These are phyloP conservation scores for Aureobasidium sp. DNA, from an alignment of 2,329 filamentous ascomycete genomes.

Conservation along the genomic window DNA sequence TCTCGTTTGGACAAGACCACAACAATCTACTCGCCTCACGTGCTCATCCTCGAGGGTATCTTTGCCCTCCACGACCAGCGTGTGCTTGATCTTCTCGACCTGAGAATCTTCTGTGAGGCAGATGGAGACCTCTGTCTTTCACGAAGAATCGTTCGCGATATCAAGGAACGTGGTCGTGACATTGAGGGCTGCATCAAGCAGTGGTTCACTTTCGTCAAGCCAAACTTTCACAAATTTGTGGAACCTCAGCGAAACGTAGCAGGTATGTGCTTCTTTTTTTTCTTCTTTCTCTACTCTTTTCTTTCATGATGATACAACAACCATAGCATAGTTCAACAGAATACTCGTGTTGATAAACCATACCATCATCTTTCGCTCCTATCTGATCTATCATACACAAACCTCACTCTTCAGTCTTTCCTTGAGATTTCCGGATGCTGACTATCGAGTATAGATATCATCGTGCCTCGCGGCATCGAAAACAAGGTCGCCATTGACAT, in stretches of 20 bases:
- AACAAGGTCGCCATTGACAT: conserved; percentile 87
- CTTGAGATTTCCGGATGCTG: conserved; percentile 11
- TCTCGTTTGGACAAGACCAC: conserved; percentile 71
- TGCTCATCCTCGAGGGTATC: conserved; percentile 91
- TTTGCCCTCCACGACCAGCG: conserved; percentile 86
- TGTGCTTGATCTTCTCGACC: conserved; percentile 79
- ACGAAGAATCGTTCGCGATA: conserved; percentile 77
- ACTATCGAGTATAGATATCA: conserved; percentile 58
- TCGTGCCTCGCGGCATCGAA: conserved; percentile 89
- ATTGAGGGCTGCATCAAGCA: conserved; percentile 96
- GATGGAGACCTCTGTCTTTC: conserved; percentile 92
- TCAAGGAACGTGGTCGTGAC: conserved; percentile 80
- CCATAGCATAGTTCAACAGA: conserved; percentile 37
- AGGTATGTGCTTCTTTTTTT: conserved; percentile 41
- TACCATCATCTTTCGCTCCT: conserved; percentile 30
- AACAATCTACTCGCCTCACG: conserved; percentile 91
- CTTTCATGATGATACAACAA: conserved; percentile 30
- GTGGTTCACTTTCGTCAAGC: conserved; percentile 95
- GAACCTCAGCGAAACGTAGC: conserved; percentile 85
- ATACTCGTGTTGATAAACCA: conserved; percentile 30
- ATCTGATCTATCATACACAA: conserved; percentile 25
- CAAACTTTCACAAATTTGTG: conserved; percentile 91
- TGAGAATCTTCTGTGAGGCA: conserved; percentile 95
- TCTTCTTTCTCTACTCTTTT: neutral
- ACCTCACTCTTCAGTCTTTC: neutral